Conservation (phyloP, 2,329 filamentous ascomycete species). For the Trichoderma oligosporum region DNA sequence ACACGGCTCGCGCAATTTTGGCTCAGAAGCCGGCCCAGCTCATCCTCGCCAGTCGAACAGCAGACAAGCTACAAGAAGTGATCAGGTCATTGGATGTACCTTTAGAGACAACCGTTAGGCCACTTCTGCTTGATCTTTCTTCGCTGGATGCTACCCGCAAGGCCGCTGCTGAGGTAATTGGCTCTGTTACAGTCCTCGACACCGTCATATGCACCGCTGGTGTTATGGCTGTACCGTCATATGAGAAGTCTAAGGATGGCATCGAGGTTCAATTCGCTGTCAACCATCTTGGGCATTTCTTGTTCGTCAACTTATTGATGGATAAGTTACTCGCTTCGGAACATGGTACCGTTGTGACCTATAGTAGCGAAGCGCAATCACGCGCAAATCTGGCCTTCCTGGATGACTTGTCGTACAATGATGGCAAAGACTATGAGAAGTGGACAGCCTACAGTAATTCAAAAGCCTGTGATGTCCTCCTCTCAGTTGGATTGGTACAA, state of each 20-base stretch:
- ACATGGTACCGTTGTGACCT: slow-evolving; percentile 39
- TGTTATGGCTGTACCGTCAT: slow-evolving; percentile 38
- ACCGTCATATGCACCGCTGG: slow-evolving; percentile 45
- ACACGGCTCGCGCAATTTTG: slow-evolving; percentile 38
- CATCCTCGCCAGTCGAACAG: background rate
- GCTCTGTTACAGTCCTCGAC: slow-evolving; percentile 24
- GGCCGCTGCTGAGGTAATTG: slow-evolving; percentile 34
- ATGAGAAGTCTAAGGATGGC: slow-evolving; percentile 35
- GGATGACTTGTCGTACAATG: slow-evolving; percentile 19
- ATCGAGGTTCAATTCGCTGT: slow-evolving; percentile 35
- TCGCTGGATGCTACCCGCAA: slow-evolving; percentile 34
- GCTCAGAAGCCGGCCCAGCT: slow-evolving; percentile 32
- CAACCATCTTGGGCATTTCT: slow-evolving; percentile 39
- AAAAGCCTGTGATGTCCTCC: slow-evolving; percentile 4
- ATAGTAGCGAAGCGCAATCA: slow-evolving; percentile 33
- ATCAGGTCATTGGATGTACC: slow-evolving; percentile 20
- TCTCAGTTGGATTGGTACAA: slow-evolving; percentile 28
- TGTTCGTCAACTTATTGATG: slow-evolving; percentile 38
- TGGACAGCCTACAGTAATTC: slow-evolving; percentile 26
- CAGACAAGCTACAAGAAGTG: slow-evolving; percentile 30
- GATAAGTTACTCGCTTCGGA: slow-evolving; percentile 27
- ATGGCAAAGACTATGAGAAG: slow-evolving; percentile 29
- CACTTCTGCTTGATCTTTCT: slow-evolving; percentile 37
- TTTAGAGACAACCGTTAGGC: slow-evolving; percentile 31
- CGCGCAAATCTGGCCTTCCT: background rate